Base-by-base conservation (phyloP, 2,329 filamentous ascomycete species). In the Chaetomium strumarium region DNA sequence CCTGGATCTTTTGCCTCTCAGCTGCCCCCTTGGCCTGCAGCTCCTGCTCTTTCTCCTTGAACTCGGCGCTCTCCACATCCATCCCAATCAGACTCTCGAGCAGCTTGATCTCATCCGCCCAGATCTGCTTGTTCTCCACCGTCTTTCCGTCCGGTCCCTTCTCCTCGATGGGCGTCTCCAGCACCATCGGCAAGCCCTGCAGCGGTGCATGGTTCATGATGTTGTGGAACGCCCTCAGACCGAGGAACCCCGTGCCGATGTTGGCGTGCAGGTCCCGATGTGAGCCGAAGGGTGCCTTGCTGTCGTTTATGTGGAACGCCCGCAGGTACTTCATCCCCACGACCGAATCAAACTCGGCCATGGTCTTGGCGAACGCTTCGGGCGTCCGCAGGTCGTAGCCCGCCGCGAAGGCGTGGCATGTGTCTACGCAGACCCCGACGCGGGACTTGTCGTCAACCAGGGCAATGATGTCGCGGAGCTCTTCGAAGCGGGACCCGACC, bases 401-500 rank as follows among this genome's bases (percentile, higher is more conserved):
- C 0, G 89, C 91, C 0, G 92, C 92, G 68, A 97, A 97, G 53
- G 90, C 84, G 70, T 99, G 93, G 71, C 93, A 99, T 0, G 93
- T 99, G 67, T 99, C 93, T 52, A 99, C 83, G 69, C 93, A 99
- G 16, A 99, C 90, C 42, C 92, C 93, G 2, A 99, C 85, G 31
- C 93, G 83, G 40, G 75, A 68, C 72, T 96, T 95, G 67, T 95
- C 83, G 19, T 90, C 79, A 20, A 97, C 81, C 9, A 83, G 75
- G 13, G 78, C 78, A 60, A 99, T 95, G 58, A 96, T 88, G 63
- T 90, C 87, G 12, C 85, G 78, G 43, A 99, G 78, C 63, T 99
- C 92, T 66, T 91, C 84, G 67, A 96, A 95, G 1, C 79, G 84
- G 14, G 83, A 85, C 30, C 93, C 93, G 47, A 99, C 83, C 5